These are phyloP conservation scores for Gloeophyllum trabeum DNA, from an alignment of 768 basidiomycete species.

Conservation along the genomic window DNA sequence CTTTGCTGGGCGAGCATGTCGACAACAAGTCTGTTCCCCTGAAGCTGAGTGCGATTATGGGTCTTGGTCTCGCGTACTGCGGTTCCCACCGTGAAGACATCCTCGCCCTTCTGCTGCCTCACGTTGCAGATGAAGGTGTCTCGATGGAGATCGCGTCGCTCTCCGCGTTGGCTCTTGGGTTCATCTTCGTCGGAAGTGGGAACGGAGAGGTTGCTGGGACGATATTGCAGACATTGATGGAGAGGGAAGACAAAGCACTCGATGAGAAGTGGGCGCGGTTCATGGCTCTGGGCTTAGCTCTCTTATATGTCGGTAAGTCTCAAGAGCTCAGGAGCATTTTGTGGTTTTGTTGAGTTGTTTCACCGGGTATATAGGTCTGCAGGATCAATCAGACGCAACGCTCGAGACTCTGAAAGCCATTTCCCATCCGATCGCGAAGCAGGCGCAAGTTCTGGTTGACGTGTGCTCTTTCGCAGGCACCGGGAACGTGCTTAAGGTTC, in stretches of 20 bases:
- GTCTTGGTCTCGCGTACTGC: constrained; percentile 87
- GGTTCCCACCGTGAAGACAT: constrained; percentile 90
- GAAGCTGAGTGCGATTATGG: constrained; percentile 82
- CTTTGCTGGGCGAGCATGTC: constrained; percentile 82
- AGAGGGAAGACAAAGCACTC: constrained; percentile 60
- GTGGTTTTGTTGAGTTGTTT: constrained; percentile 1
- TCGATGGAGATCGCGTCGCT: constrained; percentile 87
- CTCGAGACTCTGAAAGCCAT: constrained; percentile 90
- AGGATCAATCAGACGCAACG: constrained; percentile 90
- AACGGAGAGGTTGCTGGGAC: constrained; percentile 87
- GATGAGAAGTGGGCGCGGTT: constrained; percentile 94
- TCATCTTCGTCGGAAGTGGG: constrained; percentile 91
- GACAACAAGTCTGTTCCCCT: constrained; percentile 78
- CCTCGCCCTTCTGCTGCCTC: constrained; percentile 63
- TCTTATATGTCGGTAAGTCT: constrained; percentile 78
- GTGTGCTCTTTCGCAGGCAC: constrained; percentile 93
- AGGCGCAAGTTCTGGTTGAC: constrained; percentile 86
- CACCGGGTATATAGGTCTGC: constrained; percentile 45
- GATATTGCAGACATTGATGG: constrained; percentile 89
- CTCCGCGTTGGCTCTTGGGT: constrained; percentile 82
- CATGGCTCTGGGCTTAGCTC: constrained; percentile 78
- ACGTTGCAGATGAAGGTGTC: constrained; percentile 67
- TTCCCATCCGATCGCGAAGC: constrained; percentile 84
- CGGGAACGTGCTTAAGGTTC: constrained; percentile 89
- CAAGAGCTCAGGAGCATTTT: neutral